Conservation (phyloP, 441 rosid species). For the Jatropha multifida region DNA sequence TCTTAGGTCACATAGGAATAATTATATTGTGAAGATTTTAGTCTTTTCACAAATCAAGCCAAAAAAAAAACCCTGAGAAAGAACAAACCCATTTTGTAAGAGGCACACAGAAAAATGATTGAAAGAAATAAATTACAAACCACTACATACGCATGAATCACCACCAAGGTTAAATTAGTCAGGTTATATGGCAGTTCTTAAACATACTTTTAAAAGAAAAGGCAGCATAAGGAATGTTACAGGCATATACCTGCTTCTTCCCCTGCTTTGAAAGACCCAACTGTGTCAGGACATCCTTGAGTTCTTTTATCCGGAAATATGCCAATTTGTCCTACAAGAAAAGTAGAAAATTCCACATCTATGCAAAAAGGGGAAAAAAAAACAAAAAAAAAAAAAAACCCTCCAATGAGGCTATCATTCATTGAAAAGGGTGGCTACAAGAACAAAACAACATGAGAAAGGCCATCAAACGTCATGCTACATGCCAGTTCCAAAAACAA, state of each 20-base stretch:
- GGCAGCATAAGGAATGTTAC: constrained; percentile 10
- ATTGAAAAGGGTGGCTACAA: not conserved
- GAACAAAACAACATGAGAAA: not conserved
- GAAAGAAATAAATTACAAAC: not conserved
- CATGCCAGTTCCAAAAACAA: not conserved
- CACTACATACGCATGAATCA: not conserved
- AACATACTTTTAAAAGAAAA: not conserved
- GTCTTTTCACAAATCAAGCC: not conserved
- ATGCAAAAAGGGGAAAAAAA: not conserved
- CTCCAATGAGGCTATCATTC: not conserved
- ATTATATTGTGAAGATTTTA: not conserved
- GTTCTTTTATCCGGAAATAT: constrained; percentile 92
- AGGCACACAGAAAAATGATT: not conserved
- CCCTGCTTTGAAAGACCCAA: constrained; percentile 96
- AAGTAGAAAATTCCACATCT: constrained; percentile 2
- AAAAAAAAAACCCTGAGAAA: not conserved
- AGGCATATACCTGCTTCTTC: constrained; percentile 72
- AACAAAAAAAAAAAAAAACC: not conserved
- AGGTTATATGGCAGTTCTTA: not conserved
- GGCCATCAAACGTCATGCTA: not conserved
- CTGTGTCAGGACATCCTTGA: constrained; percentile 84
- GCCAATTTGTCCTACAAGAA: constrained; percentile 70
- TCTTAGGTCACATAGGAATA: not conserved
- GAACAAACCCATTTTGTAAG: not conserved
- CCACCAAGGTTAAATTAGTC: not conserved